These are phyloP conservation scores for Pyrenophora seminiperda DNA, from an alignment of 2,329 filamentous ascomycete genomes.

Conservation along the genomic window DNA sequence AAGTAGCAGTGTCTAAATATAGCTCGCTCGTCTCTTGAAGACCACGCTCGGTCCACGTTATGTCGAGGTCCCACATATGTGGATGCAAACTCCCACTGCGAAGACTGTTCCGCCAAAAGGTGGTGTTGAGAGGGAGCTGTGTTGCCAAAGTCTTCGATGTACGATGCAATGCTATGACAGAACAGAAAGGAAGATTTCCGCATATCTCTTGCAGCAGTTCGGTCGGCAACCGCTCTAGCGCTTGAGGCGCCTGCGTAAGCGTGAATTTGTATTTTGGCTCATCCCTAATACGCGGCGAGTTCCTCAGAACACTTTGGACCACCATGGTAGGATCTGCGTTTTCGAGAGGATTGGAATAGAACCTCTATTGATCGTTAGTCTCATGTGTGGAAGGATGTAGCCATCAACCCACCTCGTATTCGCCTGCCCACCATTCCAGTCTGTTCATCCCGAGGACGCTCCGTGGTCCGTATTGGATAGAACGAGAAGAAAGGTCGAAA, in stretches of 20 bases:
- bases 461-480: conserved; percentile 20
- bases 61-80: conserved; percentile 35
- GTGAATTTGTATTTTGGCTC: neutral
- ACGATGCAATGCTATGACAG: conserved; percentile 26
- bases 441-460: conserved; percentile 27
- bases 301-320: conserved; percentile 17
- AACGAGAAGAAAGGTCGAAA: conserved; percentile 19
- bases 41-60: conserved; percentile 12
- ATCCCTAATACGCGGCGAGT: conserved; percentile 8
- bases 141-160: conserved; percentile 24
- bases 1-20: neutral
- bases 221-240: conserved; percentile 23
- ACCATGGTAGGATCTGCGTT: conserved; percentile 13
- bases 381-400: neutral
- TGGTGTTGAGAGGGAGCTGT: conserved; percentile 28
- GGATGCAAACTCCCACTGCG: conserved; percentile 25
- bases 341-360: conserved; percentile 28
- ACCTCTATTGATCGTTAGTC: conserved; percentile 24
- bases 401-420: conserved; percentile 25
- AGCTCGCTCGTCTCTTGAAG: neutral
- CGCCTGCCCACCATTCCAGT: conserved; percentile 33
- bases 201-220: conserved; percentile 28
- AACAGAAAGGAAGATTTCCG: conserved; percentile 18
- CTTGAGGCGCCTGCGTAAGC: conserved; percentile 1
- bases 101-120: conserved; percentile 34